Conservation (phyloP, 2,329 filamentous ascomycete species). For the Ilyonectria destructans region DNA sequence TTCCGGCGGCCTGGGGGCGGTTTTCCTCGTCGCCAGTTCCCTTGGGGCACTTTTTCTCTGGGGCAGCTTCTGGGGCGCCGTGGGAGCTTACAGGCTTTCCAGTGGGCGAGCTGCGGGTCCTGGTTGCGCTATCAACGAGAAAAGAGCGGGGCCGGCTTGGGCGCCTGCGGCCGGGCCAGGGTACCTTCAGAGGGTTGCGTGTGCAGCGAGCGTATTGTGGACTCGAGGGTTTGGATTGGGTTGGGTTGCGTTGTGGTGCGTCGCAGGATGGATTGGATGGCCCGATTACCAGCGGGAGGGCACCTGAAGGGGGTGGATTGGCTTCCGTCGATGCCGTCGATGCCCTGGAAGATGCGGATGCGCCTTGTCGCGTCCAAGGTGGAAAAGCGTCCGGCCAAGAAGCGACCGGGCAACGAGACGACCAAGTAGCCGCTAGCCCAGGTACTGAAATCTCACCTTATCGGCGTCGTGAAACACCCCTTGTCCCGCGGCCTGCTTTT, state of each 20-base stretch:
- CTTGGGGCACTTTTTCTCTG: slow-evolving; percentile 13
- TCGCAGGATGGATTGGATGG: slow-evolving; percentile 30
- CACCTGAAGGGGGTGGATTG: neutral
- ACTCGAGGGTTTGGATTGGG: slow-evolving; percentile 25
- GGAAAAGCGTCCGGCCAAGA: slow-evolving; percentile 1
- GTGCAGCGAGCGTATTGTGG: slow-evolving; percentile 27
- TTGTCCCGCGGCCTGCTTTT: slow-evolving; percentile 33
- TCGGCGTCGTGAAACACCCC: slow-evolving; percentile 42
- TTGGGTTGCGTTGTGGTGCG: slow-evolving; percentile 20
- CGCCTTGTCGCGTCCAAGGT: slow-evolving; percentile 12
- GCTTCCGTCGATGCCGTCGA: slow-evolving; percentile 19
- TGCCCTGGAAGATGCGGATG: neutral
- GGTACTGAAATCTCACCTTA: slow-evolving; percentile 48
- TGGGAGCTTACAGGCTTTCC: slow-evolving; percentile 2
- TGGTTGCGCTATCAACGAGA: slow-evolving; percentile 32
- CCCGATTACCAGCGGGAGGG: slow-evolving; percentile 20
- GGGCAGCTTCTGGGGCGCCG: slow-evolving; percentile 4
- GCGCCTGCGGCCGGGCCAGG: slow-evolving; percentile 35
- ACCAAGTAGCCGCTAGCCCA: slow-evolving; percentile 30
- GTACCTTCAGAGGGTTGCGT: slow-evolving; percentile 29
- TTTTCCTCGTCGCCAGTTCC: slow-evolving; percentile 1
- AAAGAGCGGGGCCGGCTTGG: slow-evolving; percentile 40
- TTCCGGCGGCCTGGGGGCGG: slow-evolving; percentile 46
- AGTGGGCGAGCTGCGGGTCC: slow-evolving; percentile 17
- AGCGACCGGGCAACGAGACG: slow-evolving; percentile 39